Evolutionary conservation across 306 rosid species (phyloP).

Genomic region (Rosa multiflora): DNA sequence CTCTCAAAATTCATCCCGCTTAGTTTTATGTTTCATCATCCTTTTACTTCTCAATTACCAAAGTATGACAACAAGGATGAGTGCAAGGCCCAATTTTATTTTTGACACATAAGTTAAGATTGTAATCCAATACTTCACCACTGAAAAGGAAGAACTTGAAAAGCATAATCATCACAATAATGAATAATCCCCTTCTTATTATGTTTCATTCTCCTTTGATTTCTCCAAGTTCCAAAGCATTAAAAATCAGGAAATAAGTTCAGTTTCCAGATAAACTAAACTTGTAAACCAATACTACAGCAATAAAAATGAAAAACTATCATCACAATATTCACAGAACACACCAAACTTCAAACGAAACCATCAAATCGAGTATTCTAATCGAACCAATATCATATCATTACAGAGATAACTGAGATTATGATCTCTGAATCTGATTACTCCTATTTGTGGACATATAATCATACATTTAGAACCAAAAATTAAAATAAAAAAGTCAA

Average conservation of each 20-base stretch:
- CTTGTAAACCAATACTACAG: neutral
- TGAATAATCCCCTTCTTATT: neutral
- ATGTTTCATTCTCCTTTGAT: neutral
- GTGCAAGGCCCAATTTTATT: too few species aligned
- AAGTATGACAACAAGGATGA: too few species aligned
- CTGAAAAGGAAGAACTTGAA: too few species aligned
- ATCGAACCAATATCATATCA: too few species aligned
- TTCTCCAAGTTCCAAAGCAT: neutral
- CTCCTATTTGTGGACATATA: neutral
- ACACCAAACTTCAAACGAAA: neutral
- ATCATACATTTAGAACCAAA: too few species aligned
- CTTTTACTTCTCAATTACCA: neutral
- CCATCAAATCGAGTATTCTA: too few species aligned
- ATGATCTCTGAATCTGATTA: neutral
- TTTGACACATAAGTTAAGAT: too few species aligned
- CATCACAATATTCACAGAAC: neutral
- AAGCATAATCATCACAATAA: neutral
- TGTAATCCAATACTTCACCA: too few species aligned
- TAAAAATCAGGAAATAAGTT: neutral
- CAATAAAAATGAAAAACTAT: neutral
- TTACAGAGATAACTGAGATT: too few species aligned
- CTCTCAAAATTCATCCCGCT: neutral
- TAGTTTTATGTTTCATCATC: neutral
- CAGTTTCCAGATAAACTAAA: neutral
- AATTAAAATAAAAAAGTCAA: too few species aligned